Base-by-base conservation (phyloP, 768 basidiomycete genomes). In the Russula ochroleuca region DNA sequence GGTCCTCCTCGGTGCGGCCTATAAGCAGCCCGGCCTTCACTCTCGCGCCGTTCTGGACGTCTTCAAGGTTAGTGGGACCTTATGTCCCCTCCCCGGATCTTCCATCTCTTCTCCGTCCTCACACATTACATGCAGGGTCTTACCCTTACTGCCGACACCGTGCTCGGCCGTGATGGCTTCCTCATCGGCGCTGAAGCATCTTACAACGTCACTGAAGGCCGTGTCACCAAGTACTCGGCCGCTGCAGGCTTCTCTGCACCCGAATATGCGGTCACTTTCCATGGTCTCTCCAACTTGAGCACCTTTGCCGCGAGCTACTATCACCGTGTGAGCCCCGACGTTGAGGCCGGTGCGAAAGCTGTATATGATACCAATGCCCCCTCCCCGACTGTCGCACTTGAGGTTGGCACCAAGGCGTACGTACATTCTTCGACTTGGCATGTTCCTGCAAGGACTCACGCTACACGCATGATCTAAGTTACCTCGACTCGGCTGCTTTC, bases 21-120 rank as follows among this genome's bases (percentile, higher is more conserved):
- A 94, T 87, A 98, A 98, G 85, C 94, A 97, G 78, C 92, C 93
- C 58, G 92, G 90, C 65, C 78, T 98, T 72, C 94, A 98, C 85
- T 86, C 90, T 72, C 90, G 94, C 64, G 92, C 90, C 65, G 78
- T 82, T 73, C 83, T 98, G 67, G 96, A 99, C 75, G 77, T 97
- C 70, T 91, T 97, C 89, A 96, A 92, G 88, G 94, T 94, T 62
- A 62, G 78, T 70, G 56, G 9, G 3, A 21, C 6, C 14, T 28
- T 11, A 17, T 28, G 10, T n/a, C 11, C 45, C 10, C 35, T 35
- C 1, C 35, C 35, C 13, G 15, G 15, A 4, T 41, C 58, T 28
- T n/a, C n/a, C 51, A 13, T 50, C 51, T 40, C 45, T 52, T 19
- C 38, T 56, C 25, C 48, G 14, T 5, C 37, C 51, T 62, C 43